These are phyloP conservation scores for Ophiocordyceps polyrhachis-furcata DNA, from an alignment of 2,329 filamentous ascomycete genomes.

Conservation along the genomic window DNA sequence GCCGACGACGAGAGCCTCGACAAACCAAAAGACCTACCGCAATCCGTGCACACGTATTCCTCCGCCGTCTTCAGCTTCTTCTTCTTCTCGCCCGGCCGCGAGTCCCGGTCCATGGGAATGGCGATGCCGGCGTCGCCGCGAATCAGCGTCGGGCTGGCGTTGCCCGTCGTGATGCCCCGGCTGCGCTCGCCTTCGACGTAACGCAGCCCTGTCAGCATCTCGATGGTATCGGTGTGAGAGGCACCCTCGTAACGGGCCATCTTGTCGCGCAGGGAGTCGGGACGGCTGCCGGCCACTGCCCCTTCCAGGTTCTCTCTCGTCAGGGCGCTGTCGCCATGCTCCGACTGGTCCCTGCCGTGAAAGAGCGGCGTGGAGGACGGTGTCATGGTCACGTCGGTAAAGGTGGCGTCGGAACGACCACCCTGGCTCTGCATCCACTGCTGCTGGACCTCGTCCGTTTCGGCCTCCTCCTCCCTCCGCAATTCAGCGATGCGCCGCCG, in stretches of 20 bases:
- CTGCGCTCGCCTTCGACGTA: constrained; percentile 82
- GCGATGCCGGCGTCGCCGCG: constrained; percentile 75
- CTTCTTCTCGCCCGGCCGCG: constrained; percentile 58
- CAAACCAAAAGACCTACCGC: constrained; percentile 30
- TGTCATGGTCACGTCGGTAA: constrained; percentile 24
- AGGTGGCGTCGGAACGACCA: constrained; percentile 31
- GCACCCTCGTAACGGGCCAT: constrained; percentile 65
- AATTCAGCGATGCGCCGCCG: constrained; percentile 71
- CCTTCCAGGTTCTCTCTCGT: constrained; percentile 69
- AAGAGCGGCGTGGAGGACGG: constrained; percentile 13
- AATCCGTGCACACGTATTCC: constrained; percentile 92
- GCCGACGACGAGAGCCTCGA: not conserved
- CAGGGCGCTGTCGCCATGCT: constrained; percentile 48
- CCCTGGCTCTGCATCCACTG: constrained; percentile 42
- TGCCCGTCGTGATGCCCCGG: constrained; percentile 71
- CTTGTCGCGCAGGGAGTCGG: constrained; percentile 67
- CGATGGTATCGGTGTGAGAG: constrained; percentile 70
- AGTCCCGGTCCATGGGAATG: constrained; percentile 63
- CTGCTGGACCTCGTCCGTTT: constrained; percentile 46
- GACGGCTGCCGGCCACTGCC: constrained; percentile 41
- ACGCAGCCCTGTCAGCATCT: constrained; percentile 76
- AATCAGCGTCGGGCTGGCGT: constrained; percentile 61
- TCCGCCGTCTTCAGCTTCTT: constrained; percentile 68
- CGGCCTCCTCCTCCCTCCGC: constrained; percentile 69
- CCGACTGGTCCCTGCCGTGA: constrained; percentile 24